phyloP scores from a whole-genome alignment of 192 early-diverging fungal genomes.

The Podila epicladia region DNA sequence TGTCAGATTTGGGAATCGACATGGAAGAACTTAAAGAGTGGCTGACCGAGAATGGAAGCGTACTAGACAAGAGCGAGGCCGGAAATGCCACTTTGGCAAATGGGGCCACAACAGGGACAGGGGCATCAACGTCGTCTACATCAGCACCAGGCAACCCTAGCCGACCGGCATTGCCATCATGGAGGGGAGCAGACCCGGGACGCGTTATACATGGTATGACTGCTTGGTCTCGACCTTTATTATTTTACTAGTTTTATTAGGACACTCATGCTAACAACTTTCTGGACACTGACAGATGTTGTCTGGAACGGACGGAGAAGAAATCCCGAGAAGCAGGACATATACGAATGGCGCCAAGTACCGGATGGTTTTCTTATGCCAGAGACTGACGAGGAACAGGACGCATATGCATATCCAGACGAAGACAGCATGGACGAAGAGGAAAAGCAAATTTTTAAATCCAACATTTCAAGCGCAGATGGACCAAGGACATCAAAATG shows the following conservation, averaged over 20 bases:
- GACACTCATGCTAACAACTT: not conserved
- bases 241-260: not conserved
- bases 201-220: slow-evolving; percentile 53
- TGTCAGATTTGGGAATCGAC: slow-evolving; percentile 57
- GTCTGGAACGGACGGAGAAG: slow-evolving; percentile 36
- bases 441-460: not conserved
- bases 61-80: slow-evolving; percentile 9
- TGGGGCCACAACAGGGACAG: not conserved
- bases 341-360: slow-evolving; percentile 47
- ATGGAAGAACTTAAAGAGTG: slow-evolving; percentile 53
- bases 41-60: slow-evolving; percentile 55
- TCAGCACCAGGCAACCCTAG: slow-evolving; percentile 1
- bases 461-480: not conserved
- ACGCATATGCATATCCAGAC: slow-evolving; percentile 42
- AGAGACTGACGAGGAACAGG: slow-evolving; percentile 44
- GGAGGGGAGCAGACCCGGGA: slow-evolving; percentile 60
- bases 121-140: not conserved
- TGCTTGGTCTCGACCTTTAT: not conserved
- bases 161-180: slow-evolving; percentile 43
- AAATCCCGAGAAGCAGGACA: slow-evolving; percentile 6
- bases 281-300: slow-evolving; percentile 8
- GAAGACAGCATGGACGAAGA: slow-evolving; percentile 3
- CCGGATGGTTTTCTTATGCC: slow-evolving; percentile 42
- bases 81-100: not conserved
- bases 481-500: slow-evolving; percentile 10